Base-by-base conservation (phyloP, 495 filamentous ascomycete genomes). In the Lasiosphaeria ovina region DNA sequence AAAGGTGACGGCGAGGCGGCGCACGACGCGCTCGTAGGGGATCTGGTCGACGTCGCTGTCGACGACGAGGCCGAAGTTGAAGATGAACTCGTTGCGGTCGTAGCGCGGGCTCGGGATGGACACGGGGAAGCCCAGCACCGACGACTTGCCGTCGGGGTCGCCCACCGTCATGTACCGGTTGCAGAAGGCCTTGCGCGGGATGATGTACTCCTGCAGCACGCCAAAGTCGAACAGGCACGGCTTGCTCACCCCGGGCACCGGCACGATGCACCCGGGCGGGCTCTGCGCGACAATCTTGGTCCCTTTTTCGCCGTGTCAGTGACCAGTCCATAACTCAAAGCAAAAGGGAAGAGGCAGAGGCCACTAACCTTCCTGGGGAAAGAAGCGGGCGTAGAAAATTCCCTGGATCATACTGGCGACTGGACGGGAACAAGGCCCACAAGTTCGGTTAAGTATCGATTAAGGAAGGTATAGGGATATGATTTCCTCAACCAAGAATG, bases 341-440 rank as follows among this genome's bases (percentile, higher is more conserved):
- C 53, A 9, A 3, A 44, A 31, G 33, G 1, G 51, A 51, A 54
- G 53, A 44, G 31, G 32, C 36, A 44, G 10, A 33, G 5, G 4
- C 12, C 16, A 58, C 67, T 63, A 77, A 92, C 93, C 93, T 83
- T 96, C 87, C 64, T 89, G 82, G 11, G 90, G 88, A 66, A 97
- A 90, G 77, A 98, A 98, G 59, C 89, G 87, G 62, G 90, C 90
- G 74, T 93, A 97, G 79, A 98, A 98, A 60, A 98, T 96, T 59
- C 91, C 90, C 66, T 93, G 90, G 74, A 98, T 97, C 91, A 90
- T 91, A 54, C 58, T 65, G 54, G 38, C 31, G 16, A 55, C 24
- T 24, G 24, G 24, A 24, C 24, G 24, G 2, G 24, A 24, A 24
- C 24, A 24, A 24, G 24, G 24, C 24, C 24, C 24, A 24, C 24